Conservation (phyloP, 495 filamentous ascomycete genomes). For the Penicillium crystallinum region DNA sequence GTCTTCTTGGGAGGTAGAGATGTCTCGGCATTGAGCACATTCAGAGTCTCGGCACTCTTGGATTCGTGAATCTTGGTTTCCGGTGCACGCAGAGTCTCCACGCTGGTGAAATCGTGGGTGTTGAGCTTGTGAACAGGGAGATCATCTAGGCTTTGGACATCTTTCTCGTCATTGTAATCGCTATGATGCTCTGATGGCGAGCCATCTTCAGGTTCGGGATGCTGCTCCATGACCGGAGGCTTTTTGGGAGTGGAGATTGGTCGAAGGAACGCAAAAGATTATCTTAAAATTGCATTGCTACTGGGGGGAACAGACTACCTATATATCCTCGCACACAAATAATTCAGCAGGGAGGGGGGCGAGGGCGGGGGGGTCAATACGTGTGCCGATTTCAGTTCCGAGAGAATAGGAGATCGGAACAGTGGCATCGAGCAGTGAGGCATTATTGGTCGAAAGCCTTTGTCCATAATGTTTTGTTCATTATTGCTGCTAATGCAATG, state of each 20-base stretch:
- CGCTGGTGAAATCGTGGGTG: conserved; percentile 6
- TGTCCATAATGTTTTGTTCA: not conserved
- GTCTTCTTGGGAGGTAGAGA: conserved; percentile 14
- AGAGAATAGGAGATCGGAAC: not conserved
- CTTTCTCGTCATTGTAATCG: conserved; percentile 1
- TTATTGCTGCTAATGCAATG: not conserved
- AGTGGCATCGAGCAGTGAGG: not conserved
- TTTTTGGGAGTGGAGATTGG: conserved; percentile 9
- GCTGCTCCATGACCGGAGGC: conserved; percentile 6
- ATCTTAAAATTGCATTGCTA: not conserved
- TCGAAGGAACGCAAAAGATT: not conserved
- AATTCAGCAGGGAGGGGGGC: not conserved
- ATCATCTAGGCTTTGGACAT: not conserved
- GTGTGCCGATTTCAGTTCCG: conserved; percentile 3
- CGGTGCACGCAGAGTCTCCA: conserved; percentile 9
- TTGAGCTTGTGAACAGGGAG: not conserved
- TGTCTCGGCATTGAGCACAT: not conserved
- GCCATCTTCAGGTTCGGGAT: conserved; percentile 1
- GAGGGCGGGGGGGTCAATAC: not conserved
- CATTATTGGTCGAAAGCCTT: not conserved
- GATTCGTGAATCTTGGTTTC: conserved; percentile 11
- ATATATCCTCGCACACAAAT: conserved; percentile 4
- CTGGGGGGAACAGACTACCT: not conserved
- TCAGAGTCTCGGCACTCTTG: conserved; percentile 13
- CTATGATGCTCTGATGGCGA: conserved; percentile 1